Base-by-base conservation (phyloP, 2,329 filamentous ascomycete genomes). In the Phialemoniopsis sp. region DNA sequence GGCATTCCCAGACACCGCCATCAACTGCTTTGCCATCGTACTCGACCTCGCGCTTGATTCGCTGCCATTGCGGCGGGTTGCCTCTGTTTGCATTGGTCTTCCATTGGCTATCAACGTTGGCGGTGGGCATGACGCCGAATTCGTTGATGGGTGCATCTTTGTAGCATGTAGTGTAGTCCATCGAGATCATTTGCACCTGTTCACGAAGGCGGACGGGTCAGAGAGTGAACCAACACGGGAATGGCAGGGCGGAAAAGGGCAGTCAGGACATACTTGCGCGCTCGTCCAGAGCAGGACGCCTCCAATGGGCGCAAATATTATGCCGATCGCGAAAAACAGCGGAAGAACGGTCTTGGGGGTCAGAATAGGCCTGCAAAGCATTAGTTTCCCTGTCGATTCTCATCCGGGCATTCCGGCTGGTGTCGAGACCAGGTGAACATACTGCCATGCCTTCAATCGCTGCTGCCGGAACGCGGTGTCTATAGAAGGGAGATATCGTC, bases 381-480 rank as follows among this genome's bases (percentile, higher is more conserved):
- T 26, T 26, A 26, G 21, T 10, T 6, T 6, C 32, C 19, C n/a
- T 34, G 38, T 6, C 21, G 21, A 26, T 26, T 26, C 21, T 26
- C 21, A 26, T 26, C 21, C 21, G 21, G 21, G 21, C 21, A 26
- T 26, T 26, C 21, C 21, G 21, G 21, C 21, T 55, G 32, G 42
- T 40, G 18, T 46, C 43, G 35, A 47, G 48, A 36, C 48, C 50
- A 50, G 46, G 21, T 51, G 42, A 32, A 78, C 89, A 66, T 73
- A 94, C 85, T 98, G 93, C 93, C 93, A 98, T 70, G 93, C 93
- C 69, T 97, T 96, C 64, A 98, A 69, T 59, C 93, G 83, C 67
- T 98, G 93, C 62, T 98, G 93, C 54, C 93, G 80, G 62, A 97
- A 98, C 10, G 93, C 93, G 43, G 91, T 97, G 69, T 97, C 89